Conservation (phyloP, 164 flowering plant genomes). For the Chimonanthus praecox region DNA sequence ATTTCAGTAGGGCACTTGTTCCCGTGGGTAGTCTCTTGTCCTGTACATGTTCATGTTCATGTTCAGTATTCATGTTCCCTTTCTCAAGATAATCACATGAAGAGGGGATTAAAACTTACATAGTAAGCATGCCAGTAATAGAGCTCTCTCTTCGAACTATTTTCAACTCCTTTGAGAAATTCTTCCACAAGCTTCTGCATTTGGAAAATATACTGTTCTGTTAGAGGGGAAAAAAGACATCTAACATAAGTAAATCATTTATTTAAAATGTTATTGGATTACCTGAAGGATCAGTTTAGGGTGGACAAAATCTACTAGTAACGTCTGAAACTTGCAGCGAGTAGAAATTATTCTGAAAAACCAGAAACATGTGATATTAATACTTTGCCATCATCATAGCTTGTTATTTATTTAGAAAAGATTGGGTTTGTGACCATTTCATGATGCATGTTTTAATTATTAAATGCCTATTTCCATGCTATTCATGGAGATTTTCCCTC, state of each 20-base stretch:
- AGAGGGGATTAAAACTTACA: constrained; percentile 33
- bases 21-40: constrained; percentile 71
- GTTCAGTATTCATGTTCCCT: constrained; percentile 5
- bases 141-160: constrained; percentile 43
- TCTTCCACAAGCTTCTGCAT: constrained; percentile 70
- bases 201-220: constrained; percentile 4
- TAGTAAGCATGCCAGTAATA: constrained; percentile 82
- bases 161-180: constrained; percentile 50
- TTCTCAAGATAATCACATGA: not conserved
- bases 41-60: constrained; percentile 23
- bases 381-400: no score
- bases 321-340: constrained; percentile 52
- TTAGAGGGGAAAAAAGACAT: constrained; percentile 1
- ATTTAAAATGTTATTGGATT: not conserved
- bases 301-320: constrained; percentile 60
- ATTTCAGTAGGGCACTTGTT: constrained; percentile 54
- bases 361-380: not conserved
- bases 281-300: constrained; percentile 74
- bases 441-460: no score
- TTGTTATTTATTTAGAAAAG: no score
- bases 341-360: constrained; percentile 33
- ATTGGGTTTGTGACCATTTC: no score
- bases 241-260: not conserved
- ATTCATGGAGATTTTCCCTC: no score
- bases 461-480: no score